phyloP scores from a whole-genome alignment of 345 rosid genomes.

The Kandelia obovata region DNA sequence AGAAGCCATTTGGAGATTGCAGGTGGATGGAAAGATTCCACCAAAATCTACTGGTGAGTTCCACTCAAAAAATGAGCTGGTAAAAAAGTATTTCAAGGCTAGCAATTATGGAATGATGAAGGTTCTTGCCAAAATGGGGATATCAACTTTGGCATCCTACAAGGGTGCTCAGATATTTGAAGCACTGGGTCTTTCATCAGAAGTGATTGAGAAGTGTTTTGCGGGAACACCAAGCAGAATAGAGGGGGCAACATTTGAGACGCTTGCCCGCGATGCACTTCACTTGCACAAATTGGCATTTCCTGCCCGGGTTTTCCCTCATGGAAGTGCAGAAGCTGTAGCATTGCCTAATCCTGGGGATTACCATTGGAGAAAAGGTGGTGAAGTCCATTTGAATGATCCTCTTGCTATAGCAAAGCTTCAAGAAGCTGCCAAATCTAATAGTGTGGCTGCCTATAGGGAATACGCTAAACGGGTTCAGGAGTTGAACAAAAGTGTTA shows the following conservation, averaged over 20 bases:
- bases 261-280: slow-evolving; percentile 86
- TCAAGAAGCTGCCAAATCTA: slow-evolving; percentile 86
- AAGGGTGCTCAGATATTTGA: slow-evolving; percentile 99
- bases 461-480: slow-evolving; percentile 89
- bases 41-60: slow-evolving; percentile 79
- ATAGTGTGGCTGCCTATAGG: slow-evolving; percentile 88
- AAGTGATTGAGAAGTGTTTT: slow-evolving; percentile 89
- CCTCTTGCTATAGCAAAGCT: slow-evolving; percentile 92
- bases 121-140: slow-evolving; percentile 99
- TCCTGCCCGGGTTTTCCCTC: slow-evolving; percentile 60
- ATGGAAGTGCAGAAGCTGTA: slow-evolving; percentile 89
- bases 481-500: slow-evolving; percentile 76
- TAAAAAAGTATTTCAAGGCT: slow-evolving; percentile 90
- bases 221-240: slow-evolving; percentile 98
- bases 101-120: slow-evolving; percentile 99
- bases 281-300: slow-evolving; percentile 86
- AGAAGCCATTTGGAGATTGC: slow-evolving; percentile 84
- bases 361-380: slow-evolving; percentile 96
- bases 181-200: slow-evolving; percentile 93
- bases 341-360: slow-evolving; percentile 91
- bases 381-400: slow-evolving; percentile 91
- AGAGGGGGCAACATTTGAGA: slow-evolving; percentile 95
- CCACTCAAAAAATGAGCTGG: slow-evolving; percentile 81
- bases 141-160: slow-evolving; percentile 92
- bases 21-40: slow-evolving; percentile 94